Conservation (phyloP, 257 asterid genomes). For the Rhazya stricta region DNA sequence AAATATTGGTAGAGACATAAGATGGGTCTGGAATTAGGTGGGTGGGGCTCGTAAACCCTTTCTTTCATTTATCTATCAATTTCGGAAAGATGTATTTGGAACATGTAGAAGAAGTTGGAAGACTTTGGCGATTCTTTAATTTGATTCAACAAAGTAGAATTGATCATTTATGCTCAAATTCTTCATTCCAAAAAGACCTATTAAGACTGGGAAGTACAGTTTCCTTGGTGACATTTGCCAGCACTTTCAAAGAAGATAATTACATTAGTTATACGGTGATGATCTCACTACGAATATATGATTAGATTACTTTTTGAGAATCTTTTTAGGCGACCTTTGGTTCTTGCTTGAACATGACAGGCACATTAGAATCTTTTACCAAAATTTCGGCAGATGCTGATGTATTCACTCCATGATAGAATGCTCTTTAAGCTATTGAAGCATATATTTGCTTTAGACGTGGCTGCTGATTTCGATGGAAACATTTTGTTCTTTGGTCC, state of each 20-base stretch:
- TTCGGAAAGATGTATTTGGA: too few relatives aligned
- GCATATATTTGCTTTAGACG: slow-evolving; percentile 10
- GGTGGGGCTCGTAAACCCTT: background rate
- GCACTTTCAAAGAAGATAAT: background rate
- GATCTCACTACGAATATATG: slow-evolving; percentile 7
- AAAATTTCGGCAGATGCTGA: slow-evolving; percentile 4
- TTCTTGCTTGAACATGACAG: slow-evolving; percentile 17
- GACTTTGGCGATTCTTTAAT: background rate
- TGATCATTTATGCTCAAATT: background rate
- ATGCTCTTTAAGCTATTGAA: slow-evolving; percentile 14
- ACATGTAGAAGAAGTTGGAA: background rate
- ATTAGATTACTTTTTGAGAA: background rate
- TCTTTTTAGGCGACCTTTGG: slow-evolving; percentile 6
- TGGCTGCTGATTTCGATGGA: slow-evolving; percentile 6
- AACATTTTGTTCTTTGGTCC: background rate
- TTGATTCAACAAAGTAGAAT: background rate
- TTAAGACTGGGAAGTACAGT: background rate
- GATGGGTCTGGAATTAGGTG: background rate
- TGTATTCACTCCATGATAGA: background rate
- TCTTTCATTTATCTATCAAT: background rate
- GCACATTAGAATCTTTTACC: slow-evolving; percentile 14
- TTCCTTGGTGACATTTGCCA: background rate
- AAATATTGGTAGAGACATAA: background rate
- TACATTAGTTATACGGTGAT: background rate
- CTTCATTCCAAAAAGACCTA: background rate